Conservation (phyloP, 345 rosid genomes). For the Ailanthus altissimus region DNA sequence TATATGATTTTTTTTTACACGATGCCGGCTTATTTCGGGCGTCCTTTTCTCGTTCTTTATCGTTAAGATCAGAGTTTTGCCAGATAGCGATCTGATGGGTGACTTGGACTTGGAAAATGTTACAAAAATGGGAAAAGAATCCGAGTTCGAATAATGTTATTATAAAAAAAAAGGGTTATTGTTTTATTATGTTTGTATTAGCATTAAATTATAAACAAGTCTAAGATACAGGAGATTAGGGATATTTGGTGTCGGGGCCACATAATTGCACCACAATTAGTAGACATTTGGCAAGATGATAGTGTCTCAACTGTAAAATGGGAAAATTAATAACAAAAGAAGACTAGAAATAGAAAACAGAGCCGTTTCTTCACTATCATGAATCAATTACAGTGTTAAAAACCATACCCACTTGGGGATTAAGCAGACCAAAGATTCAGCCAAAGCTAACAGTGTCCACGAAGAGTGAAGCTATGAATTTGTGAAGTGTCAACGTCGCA, state of each 20-base stretch:
- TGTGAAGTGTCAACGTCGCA: not conserved
- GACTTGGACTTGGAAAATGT: not conserved
- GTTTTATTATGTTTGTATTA: no score
- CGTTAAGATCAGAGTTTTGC: no score
- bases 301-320: not conserved
- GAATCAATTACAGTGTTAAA: not conserved
- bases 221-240: not conserved
- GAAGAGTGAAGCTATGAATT: no score
- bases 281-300: not conserved
- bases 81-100: not conserved
- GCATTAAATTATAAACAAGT: no score
- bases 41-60: no score
- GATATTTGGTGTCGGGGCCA: not conserved
- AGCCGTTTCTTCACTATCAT: not conserved
- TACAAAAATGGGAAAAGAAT: not conserved
- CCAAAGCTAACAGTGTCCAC: no score
- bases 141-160: not conserved
- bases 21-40: not conserved
- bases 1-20: not conserved
- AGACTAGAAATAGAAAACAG: not conserved
- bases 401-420: not conserved
- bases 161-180: no score
- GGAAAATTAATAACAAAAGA: not conserved
- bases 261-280: not conserved
- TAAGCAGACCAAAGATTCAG: not conserved